A percentile compares a stretch with the other conserved stretches of the same genome.
phyloP scores from a whole-genome alignment of 2,329 filamentous ascomycete species.

The Chaetomiaceae sp. region DNA sequence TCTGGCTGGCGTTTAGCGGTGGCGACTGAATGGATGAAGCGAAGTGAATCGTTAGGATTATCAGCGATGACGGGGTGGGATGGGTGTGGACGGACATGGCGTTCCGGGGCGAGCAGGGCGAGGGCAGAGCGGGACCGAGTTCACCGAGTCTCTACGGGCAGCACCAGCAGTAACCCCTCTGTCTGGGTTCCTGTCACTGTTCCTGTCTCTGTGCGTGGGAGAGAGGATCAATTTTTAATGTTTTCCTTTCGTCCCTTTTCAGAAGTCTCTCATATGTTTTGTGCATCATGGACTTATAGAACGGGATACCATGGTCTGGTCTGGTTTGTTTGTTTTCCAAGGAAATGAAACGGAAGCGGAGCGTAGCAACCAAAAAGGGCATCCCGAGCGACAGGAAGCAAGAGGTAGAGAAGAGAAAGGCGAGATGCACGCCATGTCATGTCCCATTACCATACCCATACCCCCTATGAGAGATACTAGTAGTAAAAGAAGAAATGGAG shows the following conservation, averaged over 20 bases:
- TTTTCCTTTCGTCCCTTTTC: not conserved
- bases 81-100: not conserved
- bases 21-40: not conserved
- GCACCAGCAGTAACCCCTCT: no score
- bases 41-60: constrained; percentile 1
- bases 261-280: constrained; percentile 4
- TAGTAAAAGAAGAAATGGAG: not conserved
- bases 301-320: constrained; percentile 15
- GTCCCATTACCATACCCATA: not conserved
- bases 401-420: no score
- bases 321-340: not conserved
- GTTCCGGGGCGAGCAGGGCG: not conserved
- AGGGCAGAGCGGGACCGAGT: not conserved
- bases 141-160: not conserved
- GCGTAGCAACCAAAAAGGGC: no score
- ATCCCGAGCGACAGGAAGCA: not conserved
- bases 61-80: not conserved
- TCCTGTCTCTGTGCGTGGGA: not conserved
- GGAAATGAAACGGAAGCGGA: not conserved
- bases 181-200: not conserved
- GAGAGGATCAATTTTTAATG: not conserved
- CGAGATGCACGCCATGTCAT: no score
- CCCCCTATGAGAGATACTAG: not conserved
- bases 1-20: not conserved
- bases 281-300: constrained; percentile 22